Evolutionary conservation across 805 yeast species (phyloP).

Genomic region (Cyberlindnera bimundalis): DNA sequence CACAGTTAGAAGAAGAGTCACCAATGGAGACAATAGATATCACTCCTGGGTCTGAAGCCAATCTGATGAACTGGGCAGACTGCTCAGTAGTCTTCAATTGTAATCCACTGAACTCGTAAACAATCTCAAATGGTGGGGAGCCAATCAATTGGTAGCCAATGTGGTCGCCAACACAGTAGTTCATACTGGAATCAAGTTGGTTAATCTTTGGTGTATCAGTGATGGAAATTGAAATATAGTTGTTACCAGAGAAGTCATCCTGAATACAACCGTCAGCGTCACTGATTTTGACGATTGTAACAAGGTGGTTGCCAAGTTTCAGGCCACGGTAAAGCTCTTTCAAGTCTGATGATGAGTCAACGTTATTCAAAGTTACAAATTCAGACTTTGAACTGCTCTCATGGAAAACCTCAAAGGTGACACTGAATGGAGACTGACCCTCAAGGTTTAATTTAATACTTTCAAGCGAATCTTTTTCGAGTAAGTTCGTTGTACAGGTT

Average conservation of each 20-base stretch:
- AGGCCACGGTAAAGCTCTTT: constrained; percentile 47
- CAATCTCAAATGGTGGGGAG: constrained; percentile 71
- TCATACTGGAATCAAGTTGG: constrained; percentile 37
- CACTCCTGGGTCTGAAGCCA: constrained; percentile 81
- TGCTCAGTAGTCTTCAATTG: constrained; percentile 53
- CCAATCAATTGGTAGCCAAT: constrained; percentile 76
- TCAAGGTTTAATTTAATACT: constrained; percentile 52
- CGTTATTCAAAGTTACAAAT: constrained; percentile 40
- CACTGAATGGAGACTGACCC: constrained; percentile 61
- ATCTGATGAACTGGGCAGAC: constrained; percentile 51
- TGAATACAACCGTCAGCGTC: constrained; percentile 72
- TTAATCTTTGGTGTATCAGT: constrained; percentile 74
- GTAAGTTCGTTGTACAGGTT: constrained; percentile 42
- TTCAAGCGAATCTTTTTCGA: constrained; percentile 34
- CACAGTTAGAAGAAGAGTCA: constrained; percentile 74
- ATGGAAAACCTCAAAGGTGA: constrained; percentile 57
- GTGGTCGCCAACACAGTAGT: constrained; percentile 92
- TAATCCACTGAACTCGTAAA: constrained; percentile 67
- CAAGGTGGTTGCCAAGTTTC: constrained; percentile 65
- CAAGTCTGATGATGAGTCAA: constrained; percentile 38
- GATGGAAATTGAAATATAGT: constrained; percentile 53
- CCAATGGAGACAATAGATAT: constrained; percentile 62
- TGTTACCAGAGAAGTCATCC: constrained; percentile 39
- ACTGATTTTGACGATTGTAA: constrained; percentile 52
- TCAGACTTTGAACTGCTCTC: constrained; percentile 56